These are phyloP conservation scores for Plenodomus tracheiphilus DNA, from an alignment of 2,329 filamentous ascomycete genomes.

Conservation along the genomic window DNA sequence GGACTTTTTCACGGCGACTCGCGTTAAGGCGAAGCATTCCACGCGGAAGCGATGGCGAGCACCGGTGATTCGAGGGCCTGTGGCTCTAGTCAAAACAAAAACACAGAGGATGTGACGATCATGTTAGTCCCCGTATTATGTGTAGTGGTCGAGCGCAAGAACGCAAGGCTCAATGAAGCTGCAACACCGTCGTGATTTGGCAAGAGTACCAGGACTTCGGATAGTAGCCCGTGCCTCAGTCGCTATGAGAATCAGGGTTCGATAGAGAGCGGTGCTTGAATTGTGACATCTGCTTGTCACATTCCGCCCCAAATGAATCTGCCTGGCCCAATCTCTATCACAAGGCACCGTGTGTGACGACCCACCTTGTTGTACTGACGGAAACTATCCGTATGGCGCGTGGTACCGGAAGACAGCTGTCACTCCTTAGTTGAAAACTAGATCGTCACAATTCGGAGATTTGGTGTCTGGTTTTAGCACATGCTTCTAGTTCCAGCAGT, in stretches of 20 bases:
- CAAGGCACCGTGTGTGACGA: neutral
- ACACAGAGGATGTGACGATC: neutral
- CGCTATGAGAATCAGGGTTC: too few species aligned
- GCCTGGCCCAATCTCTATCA: neutral
- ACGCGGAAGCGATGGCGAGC: neutral
- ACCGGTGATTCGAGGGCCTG: neutral
- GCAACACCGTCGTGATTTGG: neutral
- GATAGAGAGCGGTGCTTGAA: neutral
- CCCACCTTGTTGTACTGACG: neutral
- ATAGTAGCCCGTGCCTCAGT: too few species aligned
- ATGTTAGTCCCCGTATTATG: neutral
- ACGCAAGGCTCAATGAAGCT: neutral
- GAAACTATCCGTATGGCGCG: neutral
- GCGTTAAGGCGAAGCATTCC: neutral
- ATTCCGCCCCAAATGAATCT: neutral
- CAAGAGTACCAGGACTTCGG: neutral
- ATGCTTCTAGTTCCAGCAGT: neutral
- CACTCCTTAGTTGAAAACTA: neutral
- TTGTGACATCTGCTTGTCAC: neutral
- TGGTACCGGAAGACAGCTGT: neutral
- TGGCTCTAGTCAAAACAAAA: neutral
- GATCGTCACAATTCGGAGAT: neutral
- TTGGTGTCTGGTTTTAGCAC: too few species aligned
- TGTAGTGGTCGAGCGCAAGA: neutral
- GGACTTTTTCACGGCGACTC: too few species aligned